These are phyloP conservation scores for Coniella lustricola DNA, from an alignment of 2,329 filamentous ascomycete species.

Conservation along the genomic window DNA sequence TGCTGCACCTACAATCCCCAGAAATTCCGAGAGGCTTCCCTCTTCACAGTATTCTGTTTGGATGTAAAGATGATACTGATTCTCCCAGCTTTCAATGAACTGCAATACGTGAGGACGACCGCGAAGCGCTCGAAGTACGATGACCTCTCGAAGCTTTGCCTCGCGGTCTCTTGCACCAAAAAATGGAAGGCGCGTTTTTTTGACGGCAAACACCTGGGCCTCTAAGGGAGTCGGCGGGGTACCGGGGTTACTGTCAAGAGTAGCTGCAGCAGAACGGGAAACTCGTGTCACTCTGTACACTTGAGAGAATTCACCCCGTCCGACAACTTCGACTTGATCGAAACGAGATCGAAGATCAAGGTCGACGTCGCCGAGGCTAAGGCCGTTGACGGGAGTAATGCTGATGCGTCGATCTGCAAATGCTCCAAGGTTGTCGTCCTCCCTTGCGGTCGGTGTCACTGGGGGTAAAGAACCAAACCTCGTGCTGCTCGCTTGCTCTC, in stretches of 20 bases:
- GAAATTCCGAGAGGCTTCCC: conserved; percentile 80
- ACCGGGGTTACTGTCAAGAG: conserved; percentile 40
- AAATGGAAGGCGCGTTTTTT: conserved; percentile 81
- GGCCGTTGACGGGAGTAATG: conserved; percentile 63
- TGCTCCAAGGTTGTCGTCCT: conserved; percentile 45
- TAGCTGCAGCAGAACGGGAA: conserved; percentile 27
- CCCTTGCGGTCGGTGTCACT: conserved; percentile 70
- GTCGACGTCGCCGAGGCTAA: conserved; percentile 69
- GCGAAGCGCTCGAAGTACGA: conserved; percentile 67
- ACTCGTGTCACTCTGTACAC: conserved; percentile 69
- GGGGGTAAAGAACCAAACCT: conserved; percentile 45
- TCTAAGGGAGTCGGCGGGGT: conserved; percentile 48
- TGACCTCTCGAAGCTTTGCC: conserved; percentile 76
- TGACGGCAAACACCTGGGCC: conserved; percentile 76
- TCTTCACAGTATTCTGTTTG: conserved; percentile 97
- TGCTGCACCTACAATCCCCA: conserved; percentile 73
- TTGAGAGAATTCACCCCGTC: conserved; percentile 86
- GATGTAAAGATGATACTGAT: conserved; percentile 80
- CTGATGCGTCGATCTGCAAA: conserved; percentile 51
- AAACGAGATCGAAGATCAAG: conserved; percentile 68
- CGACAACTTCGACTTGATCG: conserved; percentile 70
- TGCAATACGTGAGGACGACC: conserved; percentile 80
- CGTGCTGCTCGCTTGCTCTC: conserved; percentile 7
- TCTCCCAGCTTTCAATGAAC: conserved; percentile 82
- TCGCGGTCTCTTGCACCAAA: conserved; percentile 73